Conservation (phyloP, 176 grass and related monocot species). For the Aechmea fasciata region DNA sequence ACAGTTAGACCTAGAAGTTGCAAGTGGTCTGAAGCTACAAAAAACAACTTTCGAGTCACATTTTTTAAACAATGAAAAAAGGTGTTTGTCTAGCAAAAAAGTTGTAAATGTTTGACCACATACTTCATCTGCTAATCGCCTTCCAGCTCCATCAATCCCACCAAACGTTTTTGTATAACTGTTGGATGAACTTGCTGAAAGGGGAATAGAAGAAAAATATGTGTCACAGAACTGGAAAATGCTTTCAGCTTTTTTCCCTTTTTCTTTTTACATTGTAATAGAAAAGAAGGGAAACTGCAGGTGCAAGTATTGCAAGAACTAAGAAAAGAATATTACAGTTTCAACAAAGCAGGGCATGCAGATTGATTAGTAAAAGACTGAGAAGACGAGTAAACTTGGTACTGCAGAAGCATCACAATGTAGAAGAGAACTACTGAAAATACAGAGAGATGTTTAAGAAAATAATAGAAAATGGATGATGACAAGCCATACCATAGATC, state of each 20-base stretch:
- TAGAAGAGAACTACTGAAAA: not conserved
- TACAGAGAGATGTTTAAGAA: not conserved
- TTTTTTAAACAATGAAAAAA: too few species aligned
- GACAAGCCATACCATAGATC: constrained; percentile 49
- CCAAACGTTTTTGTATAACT: constrained; percentile 65
- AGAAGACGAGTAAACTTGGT: not conserved
- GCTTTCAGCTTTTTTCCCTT: not conserved
- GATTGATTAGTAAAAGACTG: too few species aligned
- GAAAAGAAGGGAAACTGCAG: constrained; percentile 7
- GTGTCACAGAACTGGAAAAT: not conserved
- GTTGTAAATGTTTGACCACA: constrained; percentile 9
- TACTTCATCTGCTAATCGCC: constrained; percentile 85
- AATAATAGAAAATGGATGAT: not conserved
- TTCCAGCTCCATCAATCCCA: constrained; percentile 71
- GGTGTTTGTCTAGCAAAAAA: too few species aligned
- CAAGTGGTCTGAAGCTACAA: not conserved
- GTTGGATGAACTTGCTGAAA: constrained; percentile 75
- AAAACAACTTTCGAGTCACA: too few species aligned
- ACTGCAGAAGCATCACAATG: not conserved
- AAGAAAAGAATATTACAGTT: too few species aligned
- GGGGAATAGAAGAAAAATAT: constrained; percentile 14
- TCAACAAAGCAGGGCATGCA: too few species aligned
- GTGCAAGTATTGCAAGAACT: too few species aligned
- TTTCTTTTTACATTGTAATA: not conserved
- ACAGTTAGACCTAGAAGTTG: too few species aligned